phyloP scores from a whole-genome alignment of 1,284 basidiomycete genomes.

The Schizopora paradoxa region DNA sequence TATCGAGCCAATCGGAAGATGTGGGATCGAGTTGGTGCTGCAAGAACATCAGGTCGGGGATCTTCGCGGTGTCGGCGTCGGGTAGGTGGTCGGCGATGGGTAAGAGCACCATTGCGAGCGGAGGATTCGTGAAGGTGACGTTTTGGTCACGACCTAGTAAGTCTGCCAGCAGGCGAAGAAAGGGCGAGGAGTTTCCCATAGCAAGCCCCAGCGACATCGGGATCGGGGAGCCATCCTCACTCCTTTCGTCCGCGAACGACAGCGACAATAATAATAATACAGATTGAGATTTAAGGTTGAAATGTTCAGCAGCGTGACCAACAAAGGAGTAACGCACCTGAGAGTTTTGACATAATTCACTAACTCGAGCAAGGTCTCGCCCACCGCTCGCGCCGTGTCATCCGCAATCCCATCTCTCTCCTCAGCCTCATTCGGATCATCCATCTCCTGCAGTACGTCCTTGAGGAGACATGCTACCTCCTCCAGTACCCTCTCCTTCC shows the following conservation, averaged over 20 bases:
- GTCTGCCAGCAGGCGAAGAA: constrained; percentile 10
- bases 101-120: constrained; percentile 57
- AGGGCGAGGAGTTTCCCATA: not conserved
- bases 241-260: not conserved
- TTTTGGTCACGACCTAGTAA: constrained; percentile 23
- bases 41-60: constrained; percentile 54
- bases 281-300: not conserved
- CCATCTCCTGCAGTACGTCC: constrained; percentile 68
- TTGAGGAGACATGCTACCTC: constrained; percentile 63
- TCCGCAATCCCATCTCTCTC: constrained; percentile 60
- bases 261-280: not conserved
- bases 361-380: constrained; percentile 11
- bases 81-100: constrained; percentile 57
- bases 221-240: constrained; percentile 9
- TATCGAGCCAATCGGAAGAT: constrained; percentile 59
- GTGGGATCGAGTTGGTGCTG: constrained; percentile 65
- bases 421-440: constrained; percentile 53
- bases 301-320: constrained; percentile 2
- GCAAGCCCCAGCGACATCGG: constrained; percentile 6
- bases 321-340: constrained; percentile 8
- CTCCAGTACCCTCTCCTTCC: constrained; percentile 55
- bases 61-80: constrained; percentile 54
- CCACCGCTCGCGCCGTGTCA: constrained; percentile 13
- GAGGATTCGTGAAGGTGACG: constrained; percentile 46
- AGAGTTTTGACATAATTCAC: constrained; percentile 13